Percentiles rank a stretch among this genome's conserved stretches.
Evolutionary conservation across 1,284 basidiomycete species (phyloP).

Genomic region (Exobasidium cylindrosporum): DNA sequence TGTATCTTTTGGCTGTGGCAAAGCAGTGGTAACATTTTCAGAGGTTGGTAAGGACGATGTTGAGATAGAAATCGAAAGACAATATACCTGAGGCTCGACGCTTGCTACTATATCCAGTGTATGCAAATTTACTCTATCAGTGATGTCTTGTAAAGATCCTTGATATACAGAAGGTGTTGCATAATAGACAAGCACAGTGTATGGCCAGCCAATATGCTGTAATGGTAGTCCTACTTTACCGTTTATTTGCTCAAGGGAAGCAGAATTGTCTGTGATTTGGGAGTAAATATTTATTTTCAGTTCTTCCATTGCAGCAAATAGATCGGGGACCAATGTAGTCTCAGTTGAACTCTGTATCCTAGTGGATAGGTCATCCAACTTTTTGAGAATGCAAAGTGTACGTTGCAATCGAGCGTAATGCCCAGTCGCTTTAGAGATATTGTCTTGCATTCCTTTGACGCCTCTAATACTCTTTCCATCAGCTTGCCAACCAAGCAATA

Average conservation of each 20-base stretch:
- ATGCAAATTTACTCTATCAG: not conserved
- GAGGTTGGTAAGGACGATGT: not conserved
- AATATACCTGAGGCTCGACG: not conserved
- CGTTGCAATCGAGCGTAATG: not conserved
- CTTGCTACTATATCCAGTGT: not conserved
- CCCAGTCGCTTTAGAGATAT: not conserved
- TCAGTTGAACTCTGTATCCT: not conserved
- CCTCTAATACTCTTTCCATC: not conserved
- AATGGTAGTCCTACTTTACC: not conserved
- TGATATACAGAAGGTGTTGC: not conserved
- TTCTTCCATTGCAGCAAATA: slow-evolving; percentile 12
- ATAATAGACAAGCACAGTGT: not conserved
- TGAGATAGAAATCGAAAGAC: not conserved
- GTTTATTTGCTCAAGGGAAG: not conserved
- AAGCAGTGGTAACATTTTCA: not conserved
- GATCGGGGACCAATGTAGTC: not conserved
- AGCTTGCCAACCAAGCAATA: not conserved
- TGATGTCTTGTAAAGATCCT: not conserved
- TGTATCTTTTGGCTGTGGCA: not conserved
- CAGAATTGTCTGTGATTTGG: not conserved
- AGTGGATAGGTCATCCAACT: not conserved
- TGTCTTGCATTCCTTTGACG: not conserved
- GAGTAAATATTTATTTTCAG: not conserved
- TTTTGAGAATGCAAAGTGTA: not conserved
- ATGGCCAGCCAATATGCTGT: not conserved